Conservation (phyloP, 805 yeast species). For the Spathaspora arborariae region DNA sequence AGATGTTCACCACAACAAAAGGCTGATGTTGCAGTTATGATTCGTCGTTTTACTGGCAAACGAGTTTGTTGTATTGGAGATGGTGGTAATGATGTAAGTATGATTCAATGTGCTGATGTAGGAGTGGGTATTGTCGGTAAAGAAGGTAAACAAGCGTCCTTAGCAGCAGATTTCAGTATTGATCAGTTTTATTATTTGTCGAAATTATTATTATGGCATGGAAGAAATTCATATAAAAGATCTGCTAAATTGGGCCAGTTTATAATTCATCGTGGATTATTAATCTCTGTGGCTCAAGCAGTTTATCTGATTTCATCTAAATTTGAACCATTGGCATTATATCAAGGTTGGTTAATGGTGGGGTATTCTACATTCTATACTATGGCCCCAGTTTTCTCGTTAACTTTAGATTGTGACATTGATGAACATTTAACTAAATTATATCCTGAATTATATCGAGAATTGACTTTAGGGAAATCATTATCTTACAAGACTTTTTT, state of each 20-base stretch:
- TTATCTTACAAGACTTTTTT: conserved; percentile 84
- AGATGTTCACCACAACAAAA: conserved; percentile 98
- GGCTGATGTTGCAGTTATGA: conserved; percentile 86
- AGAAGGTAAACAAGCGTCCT: conserved; percentile 95
- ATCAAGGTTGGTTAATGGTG: conserved; percentile 97
- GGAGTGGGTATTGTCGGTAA: conserved; percentile 99
- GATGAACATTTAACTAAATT: conserved; percentile 82
- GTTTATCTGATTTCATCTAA: conserved; percentile 81
- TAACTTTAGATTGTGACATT: conserved; percentile 88
- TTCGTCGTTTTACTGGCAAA: conserved; percentile 75
- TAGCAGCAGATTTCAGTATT: conserved; percentile 95
- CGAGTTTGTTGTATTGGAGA: conserved; percentile 98
- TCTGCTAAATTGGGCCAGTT: conserved; percentile 94
- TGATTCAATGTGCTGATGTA: conserved; percentile 98
- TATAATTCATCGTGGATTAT: conserved; percentile 92
- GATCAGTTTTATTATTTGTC: conserved; percentile 88
- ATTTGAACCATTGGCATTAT: conserved; percentile 91
- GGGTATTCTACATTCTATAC: conserved; percentile 97
- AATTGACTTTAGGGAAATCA: conserved; percentile 82
- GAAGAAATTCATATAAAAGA: conserved; percentile 93
- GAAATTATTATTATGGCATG: conserved; percentile 92
- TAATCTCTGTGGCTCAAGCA: conserved; percentile 93
- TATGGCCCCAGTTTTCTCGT: conserved; percentile 95
- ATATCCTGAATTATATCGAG: conserved; percentile 94
- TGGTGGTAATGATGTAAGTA: conserved; percentile 98